phyloP scores from a whole-genome alignment of 2,329 filamentous ascomycete genomes.

The Salinomyces thailandicus region DNA sequence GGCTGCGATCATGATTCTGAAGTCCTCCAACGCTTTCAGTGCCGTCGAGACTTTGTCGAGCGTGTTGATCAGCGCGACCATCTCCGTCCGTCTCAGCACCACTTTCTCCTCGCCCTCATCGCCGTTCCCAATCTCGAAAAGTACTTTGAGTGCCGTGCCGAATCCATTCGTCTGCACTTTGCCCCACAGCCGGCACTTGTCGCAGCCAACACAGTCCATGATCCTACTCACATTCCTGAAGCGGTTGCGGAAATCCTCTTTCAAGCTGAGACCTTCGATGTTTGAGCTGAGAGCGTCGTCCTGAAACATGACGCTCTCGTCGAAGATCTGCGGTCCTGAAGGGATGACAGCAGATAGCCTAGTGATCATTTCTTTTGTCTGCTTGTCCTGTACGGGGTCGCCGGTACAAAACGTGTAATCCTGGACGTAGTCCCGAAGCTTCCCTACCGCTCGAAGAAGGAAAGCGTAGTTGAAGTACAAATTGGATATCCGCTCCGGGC shows the following conservation, averaged over 20 bases:
- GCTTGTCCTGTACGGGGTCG: conserved; percentile 64
- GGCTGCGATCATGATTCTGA: conserved; percentile 45
- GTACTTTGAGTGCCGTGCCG: conserved; percentile 84
- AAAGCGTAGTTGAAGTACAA: conserved; percentile 98
- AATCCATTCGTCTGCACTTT: conserved; percentile 94
- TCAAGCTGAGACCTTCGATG: conserved; percentile 54
- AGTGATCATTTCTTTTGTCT: conserved; percentile 74
- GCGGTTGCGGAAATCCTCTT: conserved; percentile 93
- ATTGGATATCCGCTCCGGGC: conserved; percentile 89
- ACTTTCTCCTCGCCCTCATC: conserved; percentile 50
- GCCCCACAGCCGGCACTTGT: conserved; percentile 97
- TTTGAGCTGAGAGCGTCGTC: conserved; percentile 28
- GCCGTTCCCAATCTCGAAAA: conserved; percentile 80
- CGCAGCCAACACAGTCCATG: conserved; percentile 98
- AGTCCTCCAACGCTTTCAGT: conserved; percentile 62
- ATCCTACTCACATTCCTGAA: conserved; percentile 94
- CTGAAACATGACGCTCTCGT: conserved; percentile 88
- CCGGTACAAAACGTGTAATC: conserved; percentile 88
- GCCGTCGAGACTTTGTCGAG: conserved; percentile 78
- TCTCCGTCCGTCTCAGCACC: conserved; percentile 71
- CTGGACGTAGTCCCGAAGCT: conserved; percentile 71
- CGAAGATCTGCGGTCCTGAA: conserved; percentile 66
- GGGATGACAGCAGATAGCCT: conserved; percentile 61
- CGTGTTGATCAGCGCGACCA: conserved; percentile 91
- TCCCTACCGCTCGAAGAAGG: conserved; percentile 82